phyloP scores from a whole-genome alignment of 1,284 basidiomycete species.

The Ganoderma lucidum region DNA sequence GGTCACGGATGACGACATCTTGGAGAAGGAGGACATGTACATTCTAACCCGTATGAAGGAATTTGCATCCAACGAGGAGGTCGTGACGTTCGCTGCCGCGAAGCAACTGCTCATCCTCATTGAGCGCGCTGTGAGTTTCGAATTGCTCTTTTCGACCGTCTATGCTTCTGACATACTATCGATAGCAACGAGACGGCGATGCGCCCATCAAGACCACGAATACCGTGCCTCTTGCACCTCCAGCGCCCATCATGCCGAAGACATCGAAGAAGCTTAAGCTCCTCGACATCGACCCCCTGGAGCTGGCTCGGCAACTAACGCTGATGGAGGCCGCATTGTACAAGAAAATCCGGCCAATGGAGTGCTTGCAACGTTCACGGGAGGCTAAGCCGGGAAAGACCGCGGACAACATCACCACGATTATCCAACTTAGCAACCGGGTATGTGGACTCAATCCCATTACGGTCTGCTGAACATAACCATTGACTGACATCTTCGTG shows the following conservation, averaged over 20 bases:
- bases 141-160: slow-evolving; percentile 4
- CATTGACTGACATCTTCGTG: not conserved
- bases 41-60: slow-evolving; percentile 83
- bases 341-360: slow-evolving; percentile 89
- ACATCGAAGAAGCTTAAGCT: slow-evolving; percentile 81
- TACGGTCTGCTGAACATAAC: not conserved
- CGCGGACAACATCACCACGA: slow-evolving; percentile 85
- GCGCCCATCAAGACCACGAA: slow-evolving; percentile 57
- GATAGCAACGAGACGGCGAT: slow-evolving; percentile 65
- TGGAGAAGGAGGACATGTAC: slow-evolving; percentile 83
- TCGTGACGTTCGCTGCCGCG: slow-evolving; percentile 68
- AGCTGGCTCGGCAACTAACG: slow-evolving; percentile 94
- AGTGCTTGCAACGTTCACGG: slow-evolving; percentile 86
- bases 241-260: slow-evolving; percentile 83
- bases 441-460: slow-evolving; percentile 50
- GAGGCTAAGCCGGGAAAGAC: slow-evolving; percentile 78
- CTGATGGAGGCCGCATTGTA: slow-evolving; percentile 92
- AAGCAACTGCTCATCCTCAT: slow-evolving; percentile 79
- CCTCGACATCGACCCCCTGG: slow-evolving; percentile 89
- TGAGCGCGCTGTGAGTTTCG: slow-evolving; percentile 73
- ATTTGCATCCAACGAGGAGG: slow-evolving; percentile 77
- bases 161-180: slow-evolving; percentile 17
- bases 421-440: slow-evolving; percentile 93
- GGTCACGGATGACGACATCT: slow-evolving; percentile 80
- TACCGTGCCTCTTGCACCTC: slow-evolving; percentile 55